phyloP scores from a whole-genome alignment of 257 asterid genomes.

The Anisodus acutangulus region DNA sequence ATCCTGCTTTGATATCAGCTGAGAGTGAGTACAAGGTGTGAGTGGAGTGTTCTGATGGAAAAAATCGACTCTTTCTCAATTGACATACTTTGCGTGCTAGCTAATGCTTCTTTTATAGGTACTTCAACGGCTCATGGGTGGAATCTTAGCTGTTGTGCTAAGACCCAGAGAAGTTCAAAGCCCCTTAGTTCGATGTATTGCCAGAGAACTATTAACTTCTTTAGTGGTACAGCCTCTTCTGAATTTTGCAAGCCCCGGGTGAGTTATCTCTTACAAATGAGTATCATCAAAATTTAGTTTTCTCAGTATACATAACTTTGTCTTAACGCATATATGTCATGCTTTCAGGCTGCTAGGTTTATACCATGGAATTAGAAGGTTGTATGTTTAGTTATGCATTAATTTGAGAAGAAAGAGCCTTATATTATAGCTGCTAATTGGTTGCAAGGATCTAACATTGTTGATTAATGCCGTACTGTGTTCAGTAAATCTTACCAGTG shows the following conservation, averaged over 20 bases:
- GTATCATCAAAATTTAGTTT: constrained; percentile 7
- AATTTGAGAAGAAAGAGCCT: background rate
- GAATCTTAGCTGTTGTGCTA: constrained; percentile 83
- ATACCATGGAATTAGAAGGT: constrained; percentile 11
- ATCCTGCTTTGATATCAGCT: constrained; percentile 95
- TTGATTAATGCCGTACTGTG: constrained; percentile 2
- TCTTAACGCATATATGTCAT: background rate
- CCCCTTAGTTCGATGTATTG: constrained; percentile 90
- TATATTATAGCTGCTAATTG: constrained; percentile 13
- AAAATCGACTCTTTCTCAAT: constrained; percentile 32
- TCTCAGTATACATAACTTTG: background rate
- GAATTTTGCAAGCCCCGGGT: constrained; percentile 93
- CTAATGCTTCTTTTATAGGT: constrained; percentile 57
- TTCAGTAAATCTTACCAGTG: background rate
- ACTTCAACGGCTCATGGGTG: constrained; percentile 95
- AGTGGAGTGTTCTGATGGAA: constrained; percentile 60
- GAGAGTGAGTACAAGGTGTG: constrained; percentile 99
- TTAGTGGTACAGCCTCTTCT: constrained; percentile 91
- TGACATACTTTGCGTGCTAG: constrained; percentile 33
- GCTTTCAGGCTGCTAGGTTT: constrained; percentile 21
- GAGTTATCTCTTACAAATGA: constrained; percentile 48
- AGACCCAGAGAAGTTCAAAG: constrained; percentile 94
- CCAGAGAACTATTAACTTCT: constrained; percentile 92
- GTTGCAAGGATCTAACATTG: background rate
- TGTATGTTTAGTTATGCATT: constrained; percentile 20